Percentiles rank a stretch among this genome's conserved stretches.
These are phyloP conservation scores for Mucor lusitanicus DNA, from an alignment of 371 early-diverging fungal genomes.

Conservation along the genomic window DNA sequence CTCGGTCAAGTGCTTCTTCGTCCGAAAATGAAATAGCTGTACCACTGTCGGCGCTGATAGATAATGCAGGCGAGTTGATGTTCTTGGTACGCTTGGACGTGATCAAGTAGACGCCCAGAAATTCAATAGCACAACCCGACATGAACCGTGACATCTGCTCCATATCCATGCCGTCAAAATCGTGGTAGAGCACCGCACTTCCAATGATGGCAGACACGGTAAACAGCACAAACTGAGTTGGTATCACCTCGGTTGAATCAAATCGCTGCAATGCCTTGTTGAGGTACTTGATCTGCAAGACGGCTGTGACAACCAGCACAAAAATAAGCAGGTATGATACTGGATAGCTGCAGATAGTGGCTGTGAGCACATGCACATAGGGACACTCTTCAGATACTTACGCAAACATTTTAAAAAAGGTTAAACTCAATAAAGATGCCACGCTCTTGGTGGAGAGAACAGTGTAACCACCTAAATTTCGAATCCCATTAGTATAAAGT, in stretches of 20 bases:
- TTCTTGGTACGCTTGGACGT: constrained; percentile 56
- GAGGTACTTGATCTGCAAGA: constrained; percentile 73
- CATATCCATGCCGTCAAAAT: constrained; percentile 65
- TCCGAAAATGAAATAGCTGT: constrained; percentile 19
- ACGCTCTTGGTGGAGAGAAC: constrained; percentile 78
- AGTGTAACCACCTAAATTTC: constrained; percentile 70
- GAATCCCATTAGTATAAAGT: not conserved
- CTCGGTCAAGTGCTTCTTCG: constrained; percentile 19
- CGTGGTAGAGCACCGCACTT: constrained; percentile 71
- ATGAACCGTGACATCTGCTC: constrained; percentile 56
- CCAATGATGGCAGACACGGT: constrained; percentile 78
- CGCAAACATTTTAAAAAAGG: constrained; percentile 67
- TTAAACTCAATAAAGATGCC: constrained; percentile 66
- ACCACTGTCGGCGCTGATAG: constrained; percentile 26
- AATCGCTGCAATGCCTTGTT: constrained; percentile 73
- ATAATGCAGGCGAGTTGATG: constrained; percentile 11
- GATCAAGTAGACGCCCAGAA: constrained; percentile 72
- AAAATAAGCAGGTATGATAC: constrained; percentile 67
- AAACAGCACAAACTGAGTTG: constrained; percentile 81
- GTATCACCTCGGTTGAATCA: constrained; percentile 78
- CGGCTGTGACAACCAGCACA: constrained; percentile 64
- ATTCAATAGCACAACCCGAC: constrained; percentile 65
- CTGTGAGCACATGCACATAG: no score
- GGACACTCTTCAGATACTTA: constrained; percentile 17
- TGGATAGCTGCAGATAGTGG: constrained; percentile 40